Evolutionary conservation across 176 grass and related monocot species (phyloP), one percentile per base, ranked within the genome.

Genomic region (Oryza meyeriana): DNA sequence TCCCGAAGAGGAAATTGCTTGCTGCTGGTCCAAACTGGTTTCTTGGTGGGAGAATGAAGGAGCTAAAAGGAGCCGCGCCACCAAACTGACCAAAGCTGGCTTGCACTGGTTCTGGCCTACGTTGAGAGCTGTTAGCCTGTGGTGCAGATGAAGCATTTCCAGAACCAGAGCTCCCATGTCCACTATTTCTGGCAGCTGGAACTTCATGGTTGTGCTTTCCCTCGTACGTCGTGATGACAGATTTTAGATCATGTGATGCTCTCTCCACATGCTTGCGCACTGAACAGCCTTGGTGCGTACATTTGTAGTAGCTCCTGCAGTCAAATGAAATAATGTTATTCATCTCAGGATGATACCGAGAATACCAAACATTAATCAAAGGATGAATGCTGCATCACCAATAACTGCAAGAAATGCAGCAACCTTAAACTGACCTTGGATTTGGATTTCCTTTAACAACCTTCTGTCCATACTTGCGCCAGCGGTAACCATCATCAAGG

Each of bases 381-480:
- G 44, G 24, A 50, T 55, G 62, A 26, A 77, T 18, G 8, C 22
- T 12, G n/a, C 65, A 81, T 28, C 30, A 36, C 57, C 41, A 64
- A 41, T 4, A 12, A 33, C 0, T 34, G 27, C 17, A 7, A 48
- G 35, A 71, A 58, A 82, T 29, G 1, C 45, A 84, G 57, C 0
- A 3, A 11, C 41, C 66, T 35, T 33, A 36, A 62, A 69, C 48
- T 52, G 66, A 99, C 97, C 97, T 99, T 27, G 97, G 97, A 87
- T 99, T 99, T 74, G 97, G 97, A 69, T 99, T 99, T 64, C 97
- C 97, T 85, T 99, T 99, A 74, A 99, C 97, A 63, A 99, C 97
- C 86, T 99, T 99, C 77, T 99, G 97, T 10, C 97, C 97, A 87
- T 99, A 99, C 72, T 99, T 99, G 76, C 97, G 90, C 97, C 97